These are phyloP conservation scores for Nitzschia inconspicua DNA, from an alignment of 108 stramenopile genomes.

Conservation along the genomic window DNA sequence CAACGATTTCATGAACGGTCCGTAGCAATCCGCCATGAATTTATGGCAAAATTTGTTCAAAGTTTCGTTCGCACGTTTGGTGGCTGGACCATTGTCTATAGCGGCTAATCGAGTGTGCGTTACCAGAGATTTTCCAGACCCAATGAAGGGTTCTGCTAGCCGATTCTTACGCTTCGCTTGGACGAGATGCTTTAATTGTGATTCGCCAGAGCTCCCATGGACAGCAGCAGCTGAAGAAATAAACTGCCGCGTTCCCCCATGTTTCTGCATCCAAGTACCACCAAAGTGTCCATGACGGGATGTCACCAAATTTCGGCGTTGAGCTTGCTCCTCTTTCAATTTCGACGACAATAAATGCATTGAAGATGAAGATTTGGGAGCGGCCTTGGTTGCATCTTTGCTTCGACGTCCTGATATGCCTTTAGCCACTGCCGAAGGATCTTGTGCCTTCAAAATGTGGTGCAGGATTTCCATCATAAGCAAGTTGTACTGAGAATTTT, in stretches of 20 bases:
- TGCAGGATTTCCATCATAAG: constrained; percentile 84
- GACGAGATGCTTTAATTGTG: neutral
- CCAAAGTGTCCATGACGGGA: constrained; percentile 83
- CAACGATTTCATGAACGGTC: constrained; percentile 84
- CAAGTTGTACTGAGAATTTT: constrained; percentile 82
- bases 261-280: constrained; percentile 61
- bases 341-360: constrained; percentile 35
- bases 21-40: constrained; percentile 73
- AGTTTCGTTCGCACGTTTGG: constrained; percentile 47
- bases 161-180: constrained; percentile 37
- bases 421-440: constrained; percentile 44
- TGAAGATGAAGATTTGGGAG: constrained; percentile 3
- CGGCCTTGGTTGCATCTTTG: neutral
- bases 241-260: constrained; percentile 38
- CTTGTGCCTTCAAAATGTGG: constrained; percentile 59
- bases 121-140: constrained; percentile 42
- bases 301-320: constrained; percentile 2
- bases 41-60: constrained; percentile 67
- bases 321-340: constrained; percentile 54
- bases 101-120: constrained; percentile 22
- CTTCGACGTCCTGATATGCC: neutral
- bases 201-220: neutral
- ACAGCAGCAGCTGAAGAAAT: constrained; percentile 32
- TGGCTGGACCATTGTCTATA: constrained; percentile 29
- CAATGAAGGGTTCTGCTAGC: constrained; percentile 63